Percentiles rank a stretch among this genome's conserved stretches.
Conservation (phyloP, 768 basidiomycete species). For the Tubosaeta brunneosetosa region DNA sequence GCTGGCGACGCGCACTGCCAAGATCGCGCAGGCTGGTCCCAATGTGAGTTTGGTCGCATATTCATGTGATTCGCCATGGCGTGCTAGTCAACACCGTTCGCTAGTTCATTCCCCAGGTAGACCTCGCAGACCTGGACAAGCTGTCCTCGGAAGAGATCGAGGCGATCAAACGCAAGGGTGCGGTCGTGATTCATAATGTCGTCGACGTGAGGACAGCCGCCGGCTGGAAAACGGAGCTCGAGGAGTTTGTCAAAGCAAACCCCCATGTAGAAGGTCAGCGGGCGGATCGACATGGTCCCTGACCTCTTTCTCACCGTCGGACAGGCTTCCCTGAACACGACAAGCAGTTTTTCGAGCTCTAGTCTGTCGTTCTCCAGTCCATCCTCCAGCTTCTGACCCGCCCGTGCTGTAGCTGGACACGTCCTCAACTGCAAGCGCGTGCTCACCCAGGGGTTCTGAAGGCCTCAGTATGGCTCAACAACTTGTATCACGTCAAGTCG, state of each 20-base stretch:
- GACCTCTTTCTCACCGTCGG: not conserved
- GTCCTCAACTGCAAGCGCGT: slow-evolving; percentile 61
- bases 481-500: slow-evolving; percentile 49
- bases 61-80: not conserved
- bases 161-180: slow-evolving; percentile 50
- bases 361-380: slow-evolving; percentile 38
- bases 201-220: slow-evolving; percentile 53
- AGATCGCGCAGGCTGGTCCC: slow-evolving; percentile 44
- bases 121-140: slow-evolving; percentile 48
- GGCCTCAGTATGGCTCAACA: slow-evolving; percentile 56
- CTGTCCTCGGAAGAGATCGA: slow-evolving; percentile 44
- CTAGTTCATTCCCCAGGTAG: slow-evolving; percentile 60
- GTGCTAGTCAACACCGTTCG: not conserved
- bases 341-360: slow-evolving; percentile 71
- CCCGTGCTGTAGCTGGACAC: slow-evolving; percentile 37
- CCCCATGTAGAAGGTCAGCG: slow-evolving; percentile 48
- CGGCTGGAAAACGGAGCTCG: slow-evolving; percentile 53
- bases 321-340: slow-evolving; percentile 51
- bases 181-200: slow-evolving; percentile 57
- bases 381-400: not conserved
- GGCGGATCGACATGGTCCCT: not conserved
- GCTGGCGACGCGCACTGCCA: slow-evolving; percentile 41
- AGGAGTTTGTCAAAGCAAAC: slow-evolving; percentile 54
- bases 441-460: slow-evolving; percentile 62
- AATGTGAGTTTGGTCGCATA: slow-evolving; percentile 35